A percentile compares a stretch with the other conserved stretches of the same genome.
phyloP scores from a whole-genome alignment of 176 grass and related monocot genomes.

The Panicum miliaceum region DNA sequence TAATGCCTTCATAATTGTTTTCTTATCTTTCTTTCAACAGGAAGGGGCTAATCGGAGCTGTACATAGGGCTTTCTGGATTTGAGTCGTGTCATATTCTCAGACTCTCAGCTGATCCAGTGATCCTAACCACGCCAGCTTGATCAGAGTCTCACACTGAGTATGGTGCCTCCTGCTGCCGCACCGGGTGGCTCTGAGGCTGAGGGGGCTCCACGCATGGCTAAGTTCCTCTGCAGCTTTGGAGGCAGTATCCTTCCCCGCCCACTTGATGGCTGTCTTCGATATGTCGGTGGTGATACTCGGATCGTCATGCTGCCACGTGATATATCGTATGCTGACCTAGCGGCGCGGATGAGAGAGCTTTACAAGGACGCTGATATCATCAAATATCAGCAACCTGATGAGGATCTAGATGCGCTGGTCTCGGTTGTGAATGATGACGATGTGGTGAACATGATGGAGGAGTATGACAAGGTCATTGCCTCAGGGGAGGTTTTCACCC shows the following conservation, averaged over 20 bases:
- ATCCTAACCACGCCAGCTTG: constrained; percentile 26
- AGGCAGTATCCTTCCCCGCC: constrained; percentile 86
- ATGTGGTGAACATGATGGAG: constrained; percentile 98
- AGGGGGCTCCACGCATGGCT: constrained; percentile 59
- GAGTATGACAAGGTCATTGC: constrained; percentile 95
- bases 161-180: constrained; percentile 38
- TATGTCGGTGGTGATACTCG: constrained; percentile 90
- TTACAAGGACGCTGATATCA: constrained; percentile 71
- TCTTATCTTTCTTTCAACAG: constrained; percentile 17
- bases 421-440: constrained; percentile 91
- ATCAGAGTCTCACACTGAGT: not conserved
- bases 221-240: constrained; percentile 98
- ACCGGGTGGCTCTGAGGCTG: constrained; percentile 13
- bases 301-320: constrained; percentile 64
- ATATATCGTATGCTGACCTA: constrained; percentile 60
- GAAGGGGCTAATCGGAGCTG: constrained; percentile 2
- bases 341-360: constrained; percentile 69
- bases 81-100: constrained; percentile 26
- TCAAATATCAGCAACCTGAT: constrained; percentile 97
- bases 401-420: constrained; percentile 94
- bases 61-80: constrained; percentile 1
- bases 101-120: not conserved
- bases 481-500: constrained; percentile 60
- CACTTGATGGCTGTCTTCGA: constrained; percentile 70
- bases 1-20: not conserved